These are phyloP conservation scores for Phellinidium pouzarii DNA, from an alignment of 1,284 basidiomycete genomes.

Conservation along the genomic window DNA sequence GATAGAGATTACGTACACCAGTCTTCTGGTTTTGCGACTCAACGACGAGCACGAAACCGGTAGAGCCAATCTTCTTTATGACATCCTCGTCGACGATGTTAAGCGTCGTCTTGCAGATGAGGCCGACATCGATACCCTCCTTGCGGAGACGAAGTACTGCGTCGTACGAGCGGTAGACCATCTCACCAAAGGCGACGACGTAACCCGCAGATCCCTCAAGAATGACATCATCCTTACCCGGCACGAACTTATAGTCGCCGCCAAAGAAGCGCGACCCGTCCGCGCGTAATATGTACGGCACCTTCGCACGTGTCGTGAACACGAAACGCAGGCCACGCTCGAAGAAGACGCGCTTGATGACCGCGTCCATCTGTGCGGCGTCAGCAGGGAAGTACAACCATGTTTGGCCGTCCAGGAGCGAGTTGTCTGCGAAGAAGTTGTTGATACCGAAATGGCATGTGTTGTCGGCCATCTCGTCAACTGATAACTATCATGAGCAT, in stretches of 20 bases:
- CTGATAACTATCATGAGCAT: too few species aligned
- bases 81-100: conserved; percentile 77
- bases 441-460: conserved; percentile 82
- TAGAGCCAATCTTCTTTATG: conserved; percentile 63
- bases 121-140: conserved; percentile 68
- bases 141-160: conserved; percentile 67
- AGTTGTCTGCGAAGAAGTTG: conserved; percentile 82
- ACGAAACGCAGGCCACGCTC: conserved; percentile 74
- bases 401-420: conserved; percentile 69
- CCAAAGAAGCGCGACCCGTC: conserved; percentile 66
- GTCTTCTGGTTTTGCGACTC: conserved; percentile 86
- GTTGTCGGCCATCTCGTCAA: conserved; percentile 80
- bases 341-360: conserved; percentile 74
- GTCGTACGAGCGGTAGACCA: conserved; percentile 75
- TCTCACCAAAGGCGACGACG: conserved; percentile 75
- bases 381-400: conserved; percentile 85
- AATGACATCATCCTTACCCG: conserved; percentile 76
- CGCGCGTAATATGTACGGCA: conserved; percentile 77
- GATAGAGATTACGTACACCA: conserved; percentile 42
- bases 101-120: conserved; percentile 79
- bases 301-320: conserved; percentile 82
- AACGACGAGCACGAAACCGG: conserved; percentile 72
- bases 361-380: conserved; percentile 69
- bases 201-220: conserved; percentile 66
- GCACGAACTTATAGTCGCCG: conserved; percentile 67